Evolutionary conservation across 139 green algal genomes (phyloP).

Genomic region (Pseudopediastrum boryanum): DNA sequence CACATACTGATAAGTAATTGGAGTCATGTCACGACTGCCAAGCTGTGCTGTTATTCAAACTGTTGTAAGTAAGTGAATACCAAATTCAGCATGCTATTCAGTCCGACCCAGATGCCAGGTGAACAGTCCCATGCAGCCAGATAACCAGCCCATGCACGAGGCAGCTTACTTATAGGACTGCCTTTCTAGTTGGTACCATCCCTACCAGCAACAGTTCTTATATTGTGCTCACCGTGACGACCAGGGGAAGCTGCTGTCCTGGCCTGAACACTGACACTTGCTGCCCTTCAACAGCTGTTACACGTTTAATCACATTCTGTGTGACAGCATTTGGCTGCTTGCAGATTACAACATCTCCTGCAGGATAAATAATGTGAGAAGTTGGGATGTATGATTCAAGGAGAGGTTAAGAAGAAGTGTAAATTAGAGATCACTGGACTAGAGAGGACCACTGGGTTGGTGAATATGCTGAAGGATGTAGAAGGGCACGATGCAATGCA

Average conservation of each 20-base stretch:
- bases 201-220: no score
- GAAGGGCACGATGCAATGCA: no score
- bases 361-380: not conserved
- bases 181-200: no score
- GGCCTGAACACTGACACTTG: conserved; percentile 1
- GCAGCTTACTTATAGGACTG: not conserved
- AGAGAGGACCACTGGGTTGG: no score
- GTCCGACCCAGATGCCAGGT: not conserved
- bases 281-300: conserved; percentile 46
- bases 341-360: conserved; percentile 69
- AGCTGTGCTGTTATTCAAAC: no score
- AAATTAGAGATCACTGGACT: no score
- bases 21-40: no score
- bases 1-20: no score
- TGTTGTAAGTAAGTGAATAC: not conserved
- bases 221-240: conserved; percentile 17
- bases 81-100: not conserved
- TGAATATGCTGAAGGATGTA: no score
- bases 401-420: no score
- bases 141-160: not conserved
- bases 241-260: not conserved
- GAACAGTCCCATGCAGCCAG: not conserved
- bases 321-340: conserved; percentile 46
- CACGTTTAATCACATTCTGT: conserved; percentile 67
- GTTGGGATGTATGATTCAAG: no score